phyloP scores from a whole-genome alignment of 345 rosid species.

The Bruguiera parviflora region DNA sequence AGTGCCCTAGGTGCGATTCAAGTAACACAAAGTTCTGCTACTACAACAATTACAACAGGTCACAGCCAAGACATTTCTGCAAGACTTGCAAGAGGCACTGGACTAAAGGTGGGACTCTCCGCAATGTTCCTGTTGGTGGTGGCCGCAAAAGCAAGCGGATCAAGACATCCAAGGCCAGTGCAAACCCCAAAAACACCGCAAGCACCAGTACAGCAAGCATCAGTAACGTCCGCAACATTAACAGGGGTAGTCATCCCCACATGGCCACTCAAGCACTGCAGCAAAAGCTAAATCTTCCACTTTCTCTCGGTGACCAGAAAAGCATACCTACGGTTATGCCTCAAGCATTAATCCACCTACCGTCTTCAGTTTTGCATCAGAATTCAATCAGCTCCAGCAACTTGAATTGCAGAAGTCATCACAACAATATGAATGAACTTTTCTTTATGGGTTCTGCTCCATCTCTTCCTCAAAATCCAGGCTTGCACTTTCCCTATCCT shows the following conservation, averaged over 20 bases:
- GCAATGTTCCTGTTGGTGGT: conserved; percentile 88
- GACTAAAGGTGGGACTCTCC: conserved; percentile 88
- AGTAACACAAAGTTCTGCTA: conserved; percentile 89
- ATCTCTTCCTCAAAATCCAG: conserved; percentile 25
- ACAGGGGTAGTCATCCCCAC: conserved; percentile 16
- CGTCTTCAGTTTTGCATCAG: conserved; percentile 25
- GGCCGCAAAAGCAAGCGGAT: conserved; percentile 74
- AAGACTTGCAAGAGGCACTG: conserved; percentile 92
- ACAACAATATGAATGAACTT: neutral
- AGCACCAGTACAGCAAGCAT: neutral
- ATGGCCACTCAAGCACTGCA: conserved; percentile 22
- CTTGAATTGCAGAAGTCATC: conserved; percentile 14
- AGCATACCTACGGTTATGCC: conserved; percentile 19
- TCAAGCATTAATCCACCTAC: conserved; percentile 23
- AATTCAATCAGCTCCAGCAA: conserved; percentile 18
- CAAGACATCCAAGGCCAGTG: conserved; percentile 27
- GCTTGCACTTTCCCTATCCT: conserved; percentile 23
- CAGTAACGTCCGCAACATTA: neutral
- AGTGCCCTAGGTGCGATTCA: conserved; percentile 92
- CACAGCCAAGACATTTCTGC: conserved; percentile 91
- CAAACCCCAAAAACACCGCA: neutral
- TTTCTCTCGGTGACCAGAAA: conserved; percentile 28
- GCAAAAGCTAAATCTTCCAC: conserved; percentile 27
- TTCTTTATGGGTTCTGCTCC: conserved; percentile 20
- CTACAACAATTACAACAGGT: conserved; percentile 81